Evolutionary conservation across 192 early-diverging fungal genomes (phyloP), one percentile per base, ranked within the genome.

Genomic region (Podila epigama): DNA sequence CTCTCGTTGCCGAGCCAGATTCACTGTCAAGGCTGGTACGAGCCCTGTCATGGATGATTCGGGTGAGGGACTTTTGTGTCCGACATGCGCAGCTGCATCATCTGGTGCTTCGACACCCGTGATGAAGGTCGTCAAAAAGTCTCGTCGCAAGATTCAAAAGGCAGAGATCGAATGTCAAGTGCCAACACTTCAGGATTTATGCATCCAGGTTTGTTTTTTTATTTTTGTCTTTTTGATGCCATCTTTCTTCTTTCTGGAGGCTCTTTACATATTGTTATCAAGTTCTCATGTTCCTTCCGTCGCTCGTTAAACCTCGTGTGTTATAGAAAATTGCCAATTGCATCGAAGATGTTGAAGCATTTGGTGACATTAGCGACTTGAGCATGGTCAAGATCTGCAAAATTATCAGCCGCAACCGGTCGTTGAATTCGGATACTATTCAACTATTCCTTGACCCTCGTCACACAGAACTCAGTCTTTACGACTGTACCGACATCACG

Each of bases 281-380:
- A 9, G 44, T 41, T 34, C 22, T n/a, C n/a, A n/a, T n/a, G n/a
- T n/a, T n/a, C n/a, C n/a, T n/a, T n/a, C n/a, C n/a, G n/a, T n/a
- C n/a, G n/a, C n/a, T n/a, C n/a, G n/a, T n/a, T n/a, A n/a, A n/a
- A n/a, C n/a, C n/a, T n/a, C n/a, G n/a, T n/a, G n/a, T n/a, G n/a
- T n/a, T n/a, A 50, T 25, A 89, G 86, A 63, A 86, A 27, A 90
- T 95, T 70, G 92, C 91, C 2, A 83, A 83, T 58, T 84, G 91
- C 59, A 89, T 97, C 50, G 91, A 95, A 55, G 86, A 87, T 67
- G 90, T 97, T 0, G 93, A 95, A 53, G 86, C 86, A 18, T 88
- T 97, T 81, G 95, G 95, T n/a, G 91, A 92, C 67, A 92, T 97
- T 31, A 79, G 90, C 12, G 80, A 77, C 3, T 57, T 84, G 29